Base-by-base conservation (phyloP, 1,284 basidiomycete species). In the Malassezia japonica region DNA sequence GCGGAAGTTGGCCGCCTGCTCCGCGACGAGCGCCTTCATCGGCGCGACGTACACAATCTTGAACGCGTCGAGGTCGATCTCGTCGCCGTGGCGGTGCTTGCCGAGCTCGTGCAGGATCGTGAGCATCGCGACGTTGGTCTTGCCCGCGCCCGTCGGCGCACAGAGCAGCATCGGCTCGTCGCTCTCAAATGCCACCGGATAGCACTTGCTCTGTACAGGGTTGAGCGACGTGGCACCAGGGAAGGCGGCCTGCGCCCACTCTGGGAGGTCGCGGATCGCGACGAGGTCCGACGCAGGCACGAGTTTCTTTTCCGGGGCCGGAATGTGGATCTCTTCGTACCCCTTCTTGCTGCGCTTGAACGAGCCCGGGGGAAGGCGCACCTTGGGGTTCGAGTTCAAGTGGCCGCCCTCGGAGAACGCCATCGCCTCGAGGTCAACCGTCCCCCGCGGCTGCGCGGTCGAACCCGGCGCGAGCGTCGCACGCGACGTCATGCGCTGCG, bases 81-180 rank as follows among this genome's bases (percentile, higher is more conserved):
- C 83, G 67, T 94, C 82, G 28, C 13, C 15, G 6, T 6, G 6
- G 16, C 70, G 61, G 62, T 62, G 67, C 45, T 72, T 70, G 40
- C 61, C 58, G 6, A 72, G 45, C 54, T 72, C 70, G 50, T 60
- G 57, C 36, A 72, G 60, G 23, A 72, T 69, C 44, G 70, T 69
- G 12, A 98, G 79, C 82, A 98, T 89, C 12, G 94, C 94, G 24
- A 96, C 94, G 65, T 99, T 99, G 27, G 94, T 99, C 89, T 99
- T 99, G 62, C 94, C 94, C 4, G 94, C 94, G 75, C 94, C 94
- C 0, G 94, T 98, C 2, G 94, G 94, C 0, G 94, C 94, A 77
- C 94, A 98, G 33, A 98, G 82, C 25, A 99, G 78, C 62, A 98
- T 81, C 0, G 92, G 91, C 62, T 98, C 91, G 64, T 95, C 90